Evolutionary conservation across 441 rosid genomes (phyloP), one percentile per base, ranked within the genome.

Genomic region (Populus trichocarpa): DNA sequence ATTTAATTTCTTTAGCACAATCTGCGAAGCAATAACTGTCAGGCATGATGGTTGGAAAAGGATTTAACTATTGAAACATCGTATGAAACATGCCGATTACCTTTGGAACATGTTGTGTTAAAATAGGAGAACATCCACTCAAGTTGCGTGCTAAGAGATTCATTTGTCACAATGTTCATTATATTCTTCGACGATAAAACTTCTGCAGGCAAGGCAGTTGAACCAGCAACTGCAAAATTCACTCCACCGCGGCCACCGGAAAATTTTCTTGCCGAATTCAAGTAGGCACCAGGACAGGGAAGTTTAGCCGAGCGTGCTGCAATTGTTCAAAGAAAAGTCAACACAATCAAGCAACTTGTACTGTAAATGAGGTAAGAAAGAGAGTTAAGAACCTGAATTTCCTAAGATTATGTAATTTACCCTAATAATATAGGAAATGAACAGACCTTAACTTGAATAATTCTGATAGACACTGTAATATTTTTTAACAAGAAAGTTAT

Each of bases 1-100:
- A 69, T 23, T 77, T 72, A 74, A 84, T 80, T 50, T 83, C 82
- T 65, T 73, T 64, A 0, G 7, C 59, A 69, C 85, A 46, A 46
- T 46, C 57, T 46, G 57, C 2, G 57, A 46, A 46, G 6, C 57
- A 46, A 46, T 13, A 46, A 14, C 20, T 46, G 20, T 46, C 2
- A 46, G 57, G 57, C 59, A 22, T 81, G 78, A 78, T 67, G 23
- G 23, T 64, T 13, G 1, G 13, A 75, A 50, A 76, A 80, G 23
- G 74, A 25, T 25, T 14, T 46, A 46, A 4, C 57, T 46, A 46
- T 14, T 1, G 57, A 46, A 46, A 46, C 20, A 46, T 46, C 57
- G 14, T 46, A 14, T 46, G 57, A 46, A 14, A 46, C 57, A 46
- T 5, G 2, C 16, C 57, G 57, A 46, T 46, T 46, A 46, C 57